Evolutionary conservation across 129 eudicot genomes (phyloP).

Genomic region (Calendula officinalis): DNA sequence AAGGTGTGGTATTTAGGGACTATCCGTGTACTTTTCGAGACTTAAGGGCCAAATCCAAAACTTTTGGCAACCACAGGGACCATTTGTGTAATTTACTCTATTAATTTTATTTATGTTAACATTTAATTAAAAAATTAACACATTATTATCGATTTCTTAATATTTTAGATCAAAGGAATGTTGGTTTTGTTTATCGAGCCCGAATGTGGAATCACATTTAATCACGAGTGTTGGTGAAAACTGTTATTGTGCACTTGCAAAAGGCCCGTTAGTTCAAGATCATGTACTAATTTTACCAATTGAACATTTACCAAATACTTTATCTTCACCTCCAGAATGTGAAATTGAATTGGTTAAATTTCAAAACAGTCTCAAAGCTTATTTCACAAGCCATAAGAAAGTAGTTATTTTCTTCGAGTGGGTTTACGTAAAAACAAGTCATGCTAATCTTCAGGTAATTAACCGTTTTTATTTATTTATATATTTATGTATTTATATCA

Average conservation of each 20-base stretch:
- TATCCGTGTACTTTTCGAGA: too few relatives aligned
- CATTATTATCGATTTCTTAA: not conserved
- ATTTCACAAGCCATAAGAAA: constrained; percentile 61
- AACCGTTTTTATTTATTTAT: not conserved
- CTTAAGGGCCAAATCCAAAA: too few relatives aligned
- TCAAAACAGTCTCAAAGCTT: constrained; percentile 71
- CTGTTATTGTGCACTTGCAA: constrained; percentile 82
- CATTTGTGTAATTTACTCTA: too few relatives aligned
- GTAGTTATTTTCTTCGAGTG: constrained; percentile 87
- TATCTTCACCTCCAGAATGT: constrained; percentile 63
- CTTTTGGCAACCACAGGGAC: too few relatives aligned
- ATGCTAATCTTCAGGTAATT: constrained; percentile 93
- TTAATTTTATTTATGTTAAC: too few relatives aligned
- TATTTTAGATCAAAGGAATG: constrained; percentile 79
- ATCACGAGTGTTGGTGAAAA: constrained; percentile 77
- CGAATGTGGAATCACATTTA: constrained; percentile 87
- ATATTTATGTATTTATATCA: not conserved
- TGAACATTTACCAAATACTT: constrained; percentile 81
- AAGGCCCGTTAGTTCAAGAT: constrained; percentile 86
- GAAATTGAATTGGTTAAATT: constrained; percentile 59
- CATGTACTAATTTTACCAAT: constrained; percentile 84
- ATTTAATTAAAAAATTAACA: not conserved
- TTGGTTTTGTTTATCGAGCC: constrained; percentile 99
- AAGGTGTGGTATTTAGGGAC: too few relatives aligned
- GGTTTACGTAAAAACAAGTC: constrained; percentile 68